Evolutionary conservation across 2,329 filamentous ascomycete genomes (phyloP).

Genomic region (Ceratocystis cubensis): DNA sequence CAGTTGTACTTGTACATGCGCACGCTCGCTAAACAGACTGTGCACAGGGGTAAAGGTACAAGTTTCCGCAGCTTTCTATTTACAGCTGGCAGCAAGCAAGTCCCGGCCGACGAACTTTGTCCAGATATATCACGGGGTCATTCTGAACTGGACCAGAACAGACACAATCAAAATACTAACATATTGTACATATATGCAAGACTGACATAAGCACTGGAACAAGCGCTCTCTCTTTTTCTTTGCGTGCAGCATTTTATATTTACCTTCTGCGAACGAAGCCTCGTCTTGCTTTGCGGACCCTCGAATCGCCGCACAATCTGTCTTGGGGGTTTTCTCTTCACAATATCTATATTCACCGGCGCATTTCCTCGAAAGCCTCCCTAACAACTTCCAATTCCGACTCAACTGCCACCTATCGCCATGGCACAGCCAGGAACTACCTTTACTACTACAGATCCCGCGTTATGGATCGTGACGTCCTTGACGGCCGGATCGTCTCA

Average conservation of each 20-base stretch:
- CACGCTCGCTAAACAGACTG: background rate
- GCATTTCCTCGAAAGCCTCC: background rate
- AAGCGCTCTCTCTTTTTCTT: no score
- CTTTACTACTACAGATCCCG: slow-evolving; percentile 48
- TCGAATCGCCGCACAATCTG: background rate
- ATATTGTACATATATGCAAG: no score
- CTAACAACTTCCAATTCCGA: background rate
- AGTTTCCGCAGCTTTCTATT: background rate
- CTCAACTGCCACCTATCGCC: slow-evolving; percentile 21
- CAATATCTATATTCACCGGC: background rate
- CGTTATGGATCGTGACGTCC: slow-evolving; percentile 91
- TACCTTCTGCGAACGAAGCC: background rate
- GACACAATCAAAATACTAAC: background rate
- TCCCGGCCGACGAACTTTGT: no score
- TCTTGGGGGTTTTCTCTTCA: background rate
- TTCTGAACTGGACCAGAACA: no score
- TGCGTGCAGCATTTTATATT: no score
- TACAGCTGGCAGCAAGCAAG: slow-evolving; percentile 1
- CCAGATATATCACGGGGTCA: no score
- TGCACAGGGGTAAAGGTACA: slow-evolving; percentile 3
- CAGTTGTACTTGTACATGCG: background rate
- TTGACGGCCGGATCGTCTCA: slow-evolving; percentile 90
- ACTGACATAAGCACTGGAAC: no score
- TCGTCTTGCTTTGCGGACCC: background rate
- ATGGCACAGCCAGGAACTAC: slow-evolving; percentile 27